Conservation (phyloP, 179 eudicot genomes). For the Heliamphora pulchella region DNA sequence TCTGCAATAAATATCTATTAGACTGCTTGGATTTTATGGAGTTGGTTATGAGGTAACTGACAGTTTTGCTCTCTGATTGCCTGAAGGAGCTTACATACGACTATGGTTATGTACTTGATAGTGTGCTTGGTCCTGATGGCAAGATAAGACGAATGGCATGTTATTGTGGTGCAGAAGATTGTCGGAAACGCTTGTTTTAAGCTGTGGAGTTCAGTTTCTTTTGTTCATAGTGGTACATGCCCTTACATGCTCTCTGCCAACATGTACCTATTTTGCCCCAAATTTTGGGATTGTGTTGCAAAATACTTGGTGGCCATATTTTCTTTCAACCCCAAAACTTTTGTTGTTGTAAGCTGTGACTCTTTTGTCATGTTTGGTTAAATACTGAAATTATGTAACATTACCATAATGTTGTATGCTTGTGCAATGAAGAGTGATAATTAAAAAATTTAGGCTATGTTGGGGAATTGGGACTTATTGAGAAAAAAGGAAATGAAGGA, state of each 20-base stretch:
- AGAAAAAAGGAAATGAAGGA: too few relatives aligned
- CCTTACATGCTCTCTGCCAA: background rate
- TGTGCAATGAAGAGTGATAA: background rate
- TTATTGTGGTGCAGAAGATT: constrained; percentile 67
- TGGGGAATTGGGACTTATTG: too few relatives aligned
- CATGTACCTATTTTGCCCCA: background rate
- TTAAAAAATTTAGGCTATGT: too few relatives aligned
- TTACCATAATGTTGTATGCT: background rate
- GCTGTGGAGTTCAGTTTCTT: background rate
- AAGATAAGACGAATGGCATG: constrained; percentile 54
- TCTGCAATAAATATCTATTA: background rate
- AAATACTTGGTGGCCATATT: background rate
- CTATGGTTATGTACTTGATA: constrained; percentile 59
- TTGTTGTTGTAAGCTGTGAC: background rate
- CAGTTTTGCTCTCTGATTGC: background rate
- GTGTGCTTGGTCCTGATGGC: constrained; percentile 68
- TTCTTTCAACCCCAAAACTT: background rate
- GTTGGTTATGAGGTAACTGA: background rate
- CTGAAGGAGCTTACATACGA: constrained; percentile 67
- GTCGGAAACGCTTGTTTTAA: constrained; percentile 64
- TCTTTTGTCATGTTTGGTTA: background rate
- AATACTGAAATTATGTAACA: background rate
- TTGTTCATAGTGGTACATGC: background rate
- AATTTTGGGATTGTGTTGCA: background rate
- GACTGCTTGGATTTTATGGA: background rate